Percentiles rank a stretch among this genome's conserved stretches.
These are phyloP conservation scores for Boletus rubescentipes DNA, from an alignment of 768 basidiomycete genomes.

Conservation along the genomic window DNA sequence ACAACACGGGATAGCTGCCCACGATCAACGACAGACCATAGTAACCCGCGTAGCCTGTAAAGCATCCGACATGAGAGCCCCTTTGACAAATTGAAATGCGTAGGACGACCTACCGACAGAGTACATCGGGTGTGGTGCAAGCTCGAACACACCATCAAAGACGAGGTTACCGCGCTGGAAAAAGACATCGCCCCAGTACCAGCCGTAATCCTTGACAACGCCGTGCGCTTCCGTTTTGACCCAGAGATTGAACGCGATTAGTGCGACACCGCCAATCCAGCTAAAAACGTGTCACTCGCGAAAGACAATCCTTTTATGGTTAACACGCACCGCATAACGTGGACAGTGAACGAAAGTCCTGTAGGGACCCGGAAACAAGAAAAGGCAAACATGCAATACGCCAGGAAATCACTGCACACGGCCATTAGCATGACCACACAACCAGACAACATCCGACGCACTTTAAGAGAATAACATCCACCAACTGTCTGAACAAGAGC, in stretches of 20 bases:
- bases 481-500: slow-evolving; percentile 93
- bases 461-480: slow-evolving; percentile 96
- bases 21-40: slow-evolving; percentile 92
- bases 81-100: background rate
- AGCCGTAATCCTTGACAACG: slow-evolving; percentile 97
- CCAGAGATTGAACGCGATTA: slow-evolving; percentile 97
- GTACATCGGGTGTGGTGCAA: slow-evolving; percentile 95
- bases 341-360: slow-evolving; percentile 68
- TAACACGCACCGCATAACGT: slow-evolving; percentile 69
- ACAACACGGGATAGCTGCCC: slow-evolving; percentile 87
- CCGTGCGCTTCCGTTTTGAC: slow-evolving; percentile 97
- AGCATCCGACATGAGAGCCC: background rate
- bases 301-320: background rate
- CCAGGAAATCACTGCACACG: slow-evolving; percentile 76
- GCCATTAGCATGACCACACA: background rate
- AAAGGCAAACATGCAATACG: slow-evolving; percentile 94
- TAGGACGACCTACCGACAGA: slow-evolving; percentile 58
- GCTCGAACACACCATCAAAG: slow-evolving; percentile 97
- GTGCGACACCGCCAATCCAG: slow-evolving; percentile 81
- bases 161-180: slow-evolving; percentile 91
- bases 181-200: slow-evolving; percentile 96
- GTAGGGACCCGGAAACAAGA: slow-evolving; percentile 87
- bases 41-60: slow-evolving; percentile 88
- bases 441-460: slow-evolving; percentile 37
- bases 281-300: slow-evolving; percentile 36